phyloP scores from a whole-genome alignment of 2,329 filamentous ascomycete species.

The Eurotiales sp. region DNA sequence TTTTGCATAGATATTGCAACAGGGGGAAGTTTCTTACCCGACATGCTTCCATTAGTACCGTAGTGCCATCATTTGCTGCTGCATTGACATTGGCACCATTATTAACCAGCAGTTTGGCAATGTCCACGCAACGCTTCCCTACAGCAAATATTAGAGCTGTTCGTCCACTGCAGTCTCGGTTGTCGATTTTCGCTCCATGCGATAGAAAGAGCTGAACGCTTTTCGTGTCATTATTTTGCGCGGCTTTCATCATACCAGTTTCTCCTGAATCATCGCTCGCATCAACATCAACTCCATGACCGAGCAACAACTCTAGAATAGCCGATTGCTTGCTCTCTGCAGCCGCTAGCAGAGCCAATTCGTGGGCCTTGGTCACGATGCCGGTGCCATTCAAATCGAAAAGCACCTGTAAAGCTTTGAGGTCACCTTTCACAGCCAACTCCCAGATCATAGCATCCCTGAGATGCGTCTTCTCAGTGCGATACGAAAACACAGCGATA shows the following conservation, averaged over 20 bases:
- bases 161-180: background rate
- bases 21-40: background rate
- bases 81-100: slow-evolving; percentile 20
- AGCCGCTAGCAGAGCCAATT: background rate
- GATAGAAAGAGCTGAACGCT: background rate
- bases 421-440: slow-evolving; percentile 1
- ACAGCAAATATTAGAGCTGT: slow-evolving; percentile 6
- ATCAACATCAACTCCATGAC: background rate
- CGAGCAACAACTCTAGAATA: background rate
- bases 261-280: background rate
- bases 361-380: background rate
- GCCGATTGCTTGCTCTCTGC: background rate
- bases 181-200: background rate
- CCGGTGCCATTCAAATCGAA: background rate
- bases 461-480: background rate
- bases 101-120: slow-evolving; percentile 20
- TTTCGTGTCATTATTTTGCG: background rate
- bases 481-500: background rate
- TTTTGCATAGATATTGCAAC: slow-evolving; percentile 4
- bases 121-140: background rate
- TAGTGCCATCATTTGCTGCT: background rate
- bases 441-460: background rate
- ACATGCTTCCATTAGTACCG: slow-evolving; percentile 7
- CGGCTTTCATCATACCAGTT: slow-evolving; percentile 8
- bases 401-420: background rate